phyloP scores from a whole-genome alignment of 2,329 filamentous ascomycete species.

The Xylariaceae sp. region DNA sequence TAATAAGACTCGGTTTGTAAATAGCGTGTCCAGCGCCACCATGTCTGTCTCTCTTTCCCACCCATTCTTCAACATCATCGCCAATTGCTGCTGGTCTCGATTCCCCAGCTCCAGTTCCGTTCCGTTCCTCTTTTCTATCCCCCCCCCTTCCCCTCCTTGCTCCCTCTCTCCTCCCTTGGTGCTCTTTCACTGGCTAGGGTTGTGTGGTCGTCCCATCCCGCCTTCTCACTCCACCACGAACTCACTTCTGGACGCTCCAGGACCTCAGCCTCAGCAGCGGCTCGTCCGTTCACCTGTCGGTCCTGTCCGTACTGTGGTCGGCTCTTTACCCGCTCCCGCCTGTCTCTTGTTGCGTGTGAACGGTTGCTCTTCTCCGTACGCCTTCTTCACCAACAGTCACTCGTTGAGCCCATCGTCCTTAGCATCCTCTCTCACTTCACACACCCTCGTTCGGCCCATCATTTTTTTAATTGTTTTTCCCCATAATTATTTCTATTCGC shows the following conservation, averaged over 20 bases:
- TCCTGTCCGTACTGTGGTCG: conserved; percentile 12
- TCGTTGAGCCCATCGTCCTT: background rate
- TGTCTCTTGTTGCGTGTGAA: conserved; percentile 14
- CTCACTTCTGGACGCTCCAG: background rate
- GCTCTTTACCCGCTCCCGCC: conserved; percentile 22
- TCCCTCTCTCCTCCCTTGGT: conserved; percentile 10
- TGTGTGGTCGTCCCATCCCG: conserved; percentile 22
- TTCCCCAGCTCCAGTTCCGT: background rate
- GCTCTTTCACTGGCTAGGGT: conserved; percentile 21
- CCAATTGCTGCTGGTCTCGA: conserved; percentile 1
- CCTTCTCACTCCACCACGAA: conserved; percentile 15
- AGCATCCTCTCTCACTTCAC: background rate
- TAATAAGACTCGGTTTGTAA: background rate
- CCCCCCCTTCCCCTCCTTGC: background rate
- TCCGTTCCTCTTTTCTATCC: background rate
- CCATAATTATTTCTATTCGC: background rate
- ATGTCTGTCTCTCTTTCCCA: conserved; percentile 2
- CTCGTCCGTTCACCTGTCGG: background rate
- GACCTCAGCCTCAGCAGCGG: background rate
- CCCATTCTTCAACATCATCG: conserved; percentile 12
- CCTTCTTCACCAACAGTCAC: conserved; percentile 16
- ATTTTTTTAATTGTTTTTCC: background rate
- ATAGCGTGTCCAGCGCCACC: background rate
- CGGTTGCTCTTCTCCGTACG: conserved; percentile 17
- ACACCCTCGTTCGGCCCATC: conserved; percentile 15